phyloP scores from a whole-genome alignment of 2,329 filamentous ascomycete species.

The Cladosporium sp. region DNA sequence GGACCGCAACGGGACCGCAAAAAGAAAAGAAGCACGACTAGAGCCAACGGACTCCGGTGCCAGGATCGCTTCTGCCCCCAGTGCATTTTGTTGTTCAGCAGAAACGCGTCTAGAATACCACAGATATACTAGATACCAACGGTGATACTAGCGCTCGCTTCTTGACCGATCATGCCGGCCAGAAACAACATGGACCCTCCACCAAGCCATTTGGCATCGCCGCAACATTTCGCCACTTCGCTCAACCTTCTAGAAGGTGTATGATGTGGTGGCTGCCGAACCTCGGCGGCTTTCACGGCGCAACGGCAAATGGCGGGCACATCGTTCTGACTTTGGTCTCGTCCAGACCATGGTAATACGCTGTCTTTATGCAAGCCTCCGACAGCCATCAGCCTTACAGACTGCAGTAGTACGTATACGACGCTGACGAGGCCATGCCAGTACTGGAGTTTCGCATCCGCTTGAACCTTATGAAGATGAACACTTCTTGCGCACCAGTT shows the following conservation, averaged over 20 bases:
- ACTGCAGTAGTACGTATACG: no score
- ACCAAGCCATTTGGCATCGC: not conserved
- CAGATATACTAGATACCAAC: not conserved
- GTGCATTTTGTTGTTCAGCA: not conserved
- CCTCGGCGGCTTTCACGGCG: slow-evolving; percentile 4
- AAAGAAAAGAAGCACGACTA: not conserved
- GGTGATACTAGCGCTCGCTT: not conserved
- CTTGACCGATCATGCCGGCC: not conserved
- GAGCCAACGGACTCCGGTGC: not conserved
- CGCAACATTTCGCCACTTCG: not conserved
- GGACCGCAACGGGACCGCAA: not conserved
- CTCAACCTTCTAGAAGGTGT: slow-evolving; percentile 1
- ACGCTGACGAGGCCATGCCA: not conserved
- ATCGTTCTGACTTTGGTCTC: not conserved
- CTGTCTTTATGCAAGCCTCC: not conserved
- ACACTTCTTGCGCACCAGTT: not conserved
- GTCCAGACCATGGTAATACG: not conserved
- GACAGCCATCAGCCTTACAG: slow-evolving; percentile 11
- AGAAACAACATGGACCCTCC: no score
- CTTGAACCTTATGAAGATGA: not conserved
- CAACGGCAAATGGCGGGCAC: not conserved
- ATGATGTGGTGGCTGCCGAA: not conserved
- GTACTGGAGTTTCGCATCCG: not conserved
- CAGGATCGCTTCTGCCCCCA: not conserved
- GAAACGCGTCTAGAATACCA: not conserved